Conservation (phyloP, 768 basidiomycete genomes). For the Russula vinacea region DNA sequence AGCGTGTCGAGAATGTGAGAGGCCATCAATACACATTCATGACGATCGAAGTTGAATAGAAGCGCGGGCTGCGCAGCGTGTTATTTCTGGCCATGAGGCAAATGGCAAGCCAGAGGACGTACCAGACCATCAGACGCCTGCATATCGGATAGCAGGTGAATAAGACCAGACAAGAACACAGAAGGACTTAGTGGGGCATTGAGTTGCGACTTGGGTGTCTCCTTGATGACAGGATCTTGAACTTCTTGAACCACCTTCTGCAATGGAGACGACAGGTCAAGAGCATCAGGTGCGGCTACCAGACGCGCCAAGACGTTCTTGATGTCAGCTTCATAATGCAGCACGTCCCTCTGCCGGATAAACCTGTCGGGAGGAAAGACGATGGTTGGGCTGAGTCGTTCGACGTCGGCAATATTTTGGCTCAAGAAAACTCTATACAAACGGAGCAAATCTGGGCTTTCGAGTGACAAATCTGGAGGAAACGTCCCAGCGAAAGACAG, state of each 20-base stretch:
- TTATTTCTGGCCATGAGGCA: background rate
- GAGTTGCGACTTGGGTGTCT: slow-evolving; percentile 31
- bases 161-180: slow-evolving; percentile 45
- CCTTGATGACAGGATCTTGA: slow-evolving; percentile 39
- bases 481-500: slow-evolving; percentile 54
- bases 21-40: slow-evolving; percentile 55
- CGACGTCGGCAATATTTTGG: slow-evolving; percentile 32
- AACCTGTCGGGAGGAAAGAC: slow-evolving; percentile 46
- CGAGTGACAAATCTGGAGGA: slow-evolving; percentile 62
- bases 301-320: slow-evolving; percentile 45
- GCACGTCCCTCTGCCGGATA: slow-evolving; percentile 57
- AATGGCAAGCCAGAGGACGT: slow-evolving; percentile 31
- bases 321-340: slow-evolving; percentile 54
- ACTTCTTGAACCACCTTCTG: slow-evolving; percentile 42
- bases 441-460: slow-evolving; percentile 53
- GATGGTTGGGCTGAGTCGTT: slow-evolving; percentile 36
- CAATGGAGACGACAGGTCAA: slow-evolving; percentile 37
- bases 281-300: slow-evolving; percentile 40
- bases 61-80: slow-evolving; percentile 52
- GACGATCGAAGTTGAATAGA: slow-evolving; percentile 63
- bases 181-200: slow-evolving; percentile 37
- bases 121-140: slow-evolving; percentile 54
- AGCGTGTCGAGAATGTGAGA: slow-evolving; percentile 40
- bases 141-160: slow-evolving; percentile 55
- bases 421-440: slow-evolving; percentile 48